These are phyloP conservation scores for Acorus gramineus DNA, from an alignment of 106 monocot genomes.

Conservation along the genomic window DNA sequence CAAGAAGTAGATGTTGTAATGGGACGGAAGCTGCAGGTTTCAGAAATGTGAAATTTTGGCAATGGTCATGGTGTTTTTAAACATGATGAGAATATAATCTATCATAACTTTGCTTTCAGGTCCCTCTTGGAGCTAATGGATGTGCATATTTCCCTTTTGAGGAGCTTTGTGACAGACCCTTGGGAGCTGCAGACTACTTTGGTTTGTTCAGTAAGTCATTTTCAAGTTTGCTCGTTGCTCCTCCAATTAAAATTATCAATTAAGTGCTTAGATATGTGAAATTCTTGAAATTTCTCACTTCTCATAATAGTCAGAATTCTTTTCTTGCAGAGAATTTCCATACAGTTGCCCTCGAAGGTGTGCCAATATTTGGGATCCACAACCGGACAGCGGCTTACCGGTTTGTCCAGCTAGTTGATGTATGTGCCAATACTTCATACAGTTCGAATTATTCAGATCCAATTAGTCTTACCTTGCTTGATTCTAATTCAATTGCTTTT, in stretches of 20 bases:
- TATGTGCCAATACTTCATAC: conserved; percentile 10
- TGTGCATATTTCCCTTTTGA: conserved; percentile 94
- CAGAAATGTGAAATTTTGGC: neutral
- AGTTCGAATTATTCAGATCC: conserved; percentile 1
- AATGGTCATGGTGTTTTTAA: neutral
- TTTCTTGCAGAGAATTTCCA: conserved; percentile 74
- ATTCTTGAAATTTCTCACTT: neutral
- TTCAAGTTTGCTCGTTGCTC: neutral
- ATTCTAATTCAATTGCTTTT: neutral
- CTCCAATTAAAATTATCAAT: too few relatives aligned
- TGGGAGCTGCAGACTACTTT: conserved; percentile 95
- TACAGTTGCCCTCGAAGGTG: conserved; percentile 82
- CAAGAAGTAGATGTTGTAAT: conserved; percentile 90
- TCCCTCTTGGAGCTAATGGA: conserved; percentile 74
- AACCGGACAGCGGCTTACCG: conserved; percentile 87
- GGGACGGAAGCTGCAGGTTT: conserved; percentile 83
- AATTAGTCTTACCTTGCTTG: neutral
- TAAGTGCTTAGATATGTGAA: neutral
- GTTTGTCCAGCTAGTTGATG: conserved; percentile 93
- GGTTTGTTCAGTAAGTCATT: conserved; percentile 79
- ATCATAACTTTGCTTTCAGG: conserved; percentile 19
- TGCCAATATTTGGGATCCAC: conserved; percentile 69
- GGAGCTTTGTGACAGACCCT: conserved; percentile 84
- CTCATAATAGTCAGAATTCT: neutral
- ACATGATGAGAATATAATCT: too few relatives aligned